Conservation (phyloP, 306 rosid genomes). For the Vigna radiata region DNA sequence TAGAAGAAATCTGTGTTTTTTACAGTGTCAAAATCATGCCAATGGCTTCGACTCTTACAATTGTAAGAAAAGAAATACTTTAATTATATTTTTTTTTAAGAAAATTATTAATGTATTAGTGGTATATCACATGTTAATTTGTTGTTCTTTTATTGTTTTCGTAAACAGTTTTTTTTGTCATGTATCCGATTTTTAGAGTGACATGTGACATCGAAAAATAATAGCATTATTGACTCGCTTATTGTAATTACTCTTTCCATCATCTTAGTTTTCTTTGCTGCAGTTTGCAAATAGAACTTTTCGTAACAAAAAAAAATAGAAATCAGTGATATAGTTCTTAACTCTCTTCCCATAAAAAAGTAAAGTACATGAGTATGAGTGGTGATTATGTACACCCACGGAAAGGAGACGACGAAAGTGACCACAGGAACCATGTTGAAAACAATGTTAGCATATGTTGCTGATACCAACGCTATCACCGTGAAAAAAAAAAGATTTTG, state of each 20-base stretch:
- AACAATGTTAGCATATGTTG: not conserved
- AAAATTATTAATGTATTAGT: too few relatives aligned
- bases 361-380: too few relatives aligned
- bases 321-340: not conserved
- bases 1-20: constrained; percentile 3
- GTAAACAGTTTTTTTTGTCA: too few relatives aligned
- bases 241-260: not conserved
- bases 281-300: not conserved
- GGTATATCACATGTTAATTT: too few relatives aligned
- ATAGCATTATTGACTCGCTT: not conserved
- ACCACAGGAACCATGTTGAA: not conserved
- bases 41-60: constrained; percentile 68
- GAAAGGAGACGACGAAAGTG: not conserved
- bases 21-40: not conserved
- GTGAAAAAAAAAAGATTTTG: not conserved
- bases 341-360: not conserved
- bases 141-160: too few relatives aligned
- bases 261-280: not conserved
- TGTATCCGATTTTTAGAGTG: too few relatives aligned
- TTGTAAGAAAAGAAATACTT: constrained; percentile 38
- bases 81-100: too few relatives aligned
- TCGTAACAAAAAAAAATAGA: not conserved
- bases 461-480: not conserved
- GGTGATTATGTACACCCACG: not conserved
- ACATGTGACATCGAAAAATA: too few relatives aligned